Evolutionary conservation across 1,284 basidiomycete species (phyloP), one percentile per base, ranked within the genome.

Genomic region (Cystobasidiaceae sp.): DNA sequence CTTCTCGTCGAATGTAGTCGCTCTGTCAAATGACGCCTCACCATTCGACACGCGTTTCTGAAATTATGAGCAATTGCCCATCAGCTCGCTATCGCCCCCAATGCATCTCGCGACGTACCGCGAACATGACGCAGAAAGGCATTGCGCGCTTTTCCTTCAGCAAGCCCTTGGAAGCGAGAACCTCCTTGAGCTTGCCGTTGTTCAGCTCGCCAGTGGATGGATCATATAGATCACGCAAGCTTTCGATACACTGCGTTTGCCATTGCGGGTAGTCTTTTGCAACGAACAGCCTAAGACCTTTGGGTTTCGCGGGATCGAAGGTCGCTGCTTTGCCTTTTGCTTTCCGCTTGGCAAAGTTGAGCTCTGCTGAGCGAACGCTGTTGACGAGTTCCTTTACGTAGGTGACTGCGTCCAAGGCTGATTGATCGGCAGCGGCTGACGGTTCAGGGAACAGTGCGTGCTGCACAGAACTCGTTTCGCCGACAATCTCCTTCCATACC

Each of bases 71-170:
- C n/a, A n/a, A n/a, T n/a, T n/a, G n/a, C n/a, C n/a, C n/a, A n/a
- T n/a, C n/a, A n/a, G n/a, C n/a, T n/a, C n/a, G n/a, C n/a, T n/a
- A n/a, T n/a, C n/a, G n/a, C n/a, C n/a, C 8, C 34, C 4, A 11
- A 11, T 21, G 13, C 25, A 23, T 23, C 15, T 15, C 9, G 9
- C 9, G 23, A 73, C 80, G 50, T 66, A 90, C 90, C 85, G 97
- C 56, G 34, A 96, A 88, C 28, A 82, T 79, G 71, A 94, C 89
- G 62, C 93, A 85, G 80, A 97, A 97, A 33, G 93, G 93, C 93
- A 97, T 97, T 45, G 84, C 84, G 68, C 87, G 86, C 81, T 97
- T 97, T 79, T 97, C 92, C 83, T 97, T 97, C 78, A 92, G 86
- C 77, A 97, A 76, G 15, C 90, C 92, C n/a, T 81, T 83, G 74